These are phyloP conservation scores for Naegleria fowleri DNA, from an alignment of 208 protist species.

Conservation along the genomic window DNA sequence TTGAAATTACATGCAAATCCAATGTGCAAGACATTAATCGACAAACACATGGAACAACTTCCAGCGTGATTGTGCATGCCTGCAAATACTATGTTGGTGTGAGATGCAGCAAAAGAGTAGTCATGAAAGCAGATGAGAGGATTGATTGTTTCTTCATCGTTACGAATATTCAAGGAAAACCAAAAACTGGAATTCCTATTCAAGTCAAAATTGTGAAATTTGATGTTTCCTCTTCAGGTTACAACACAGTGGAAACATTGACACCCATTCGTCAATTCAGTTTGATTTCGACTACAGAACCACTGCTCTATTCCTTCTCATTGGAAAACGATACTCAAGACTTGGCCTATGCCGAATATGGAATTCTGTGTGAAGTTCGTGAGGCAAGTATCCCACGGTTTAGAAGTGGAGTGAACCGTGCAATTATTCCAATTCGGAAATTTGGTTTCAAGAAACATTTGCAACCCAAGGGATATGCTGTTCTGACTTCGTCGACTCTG, in stretches of 20 bases:
- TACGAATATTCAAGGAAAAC: background rate
- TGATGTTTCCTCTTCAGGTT: background rate
- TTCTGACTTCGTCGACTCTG: background rate
- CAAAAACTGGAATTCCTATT: background rate
- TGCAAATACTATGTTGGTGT: background rate
- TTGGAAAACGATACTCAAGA: background rate
- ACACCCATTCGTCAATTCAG: background rate
- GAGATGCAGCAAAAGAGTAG: background rate
- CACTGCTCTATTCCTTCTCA: background rate
- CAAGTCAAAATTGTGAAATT: background rate
- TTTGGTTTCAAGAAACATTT: background rate
- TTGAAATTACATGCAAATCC: background rate
- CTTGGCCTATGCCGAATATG: background rate
- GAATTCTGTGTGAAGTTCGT: background rate
- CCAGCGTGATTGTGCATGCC: background rate
- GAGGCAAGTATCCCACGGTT: background rate
- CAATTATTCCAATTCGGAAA: background rate
- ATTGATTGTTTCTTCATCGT: background rate
- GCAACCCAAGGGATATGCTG: background rate
- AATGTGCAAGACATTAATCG: slow-evolving; percentile 20
- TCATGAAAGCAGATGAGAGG: background rate
- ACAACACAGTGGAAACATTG: background rate
- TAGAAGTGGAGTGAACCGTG: background rate
- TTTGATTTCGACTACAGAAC: background rate
- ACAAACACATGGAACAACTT: background rate